phyloP scores from a whole-genome alignment of 805 yeast genomes.

The Tetrapisispora taiwanensis region DNA sequence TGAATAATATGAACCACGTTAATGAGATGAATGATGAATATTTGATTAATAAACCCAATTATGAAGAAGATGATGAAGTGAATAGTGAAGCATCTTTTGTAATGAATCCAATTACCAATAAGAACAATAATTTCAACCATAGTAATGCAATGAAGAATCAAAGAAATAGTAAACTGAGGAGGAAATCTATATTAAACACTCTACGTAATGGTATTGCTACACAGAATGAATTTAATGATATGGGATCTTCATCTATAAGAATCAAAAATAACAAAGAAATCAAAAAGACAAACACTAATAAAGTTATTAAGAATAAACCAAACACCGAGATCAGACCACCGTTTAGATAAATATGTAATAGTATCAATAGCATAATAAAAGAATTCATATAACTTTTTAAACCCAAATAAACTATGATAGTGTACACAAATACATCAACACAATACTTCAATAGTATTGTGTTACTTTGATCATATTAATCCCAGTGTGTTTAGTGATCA shows the following conservation, averaged over 20 bases:
- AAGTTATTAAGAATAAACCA: too few species aligned
- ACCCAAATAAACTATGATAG: too few species aligned
- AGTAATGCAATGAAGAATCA: too few species aligned
- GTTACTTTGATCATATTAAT: too few species aligned
- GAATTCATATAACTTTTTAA: too few species aligned
- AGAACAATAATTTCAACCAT: too few species aligned
- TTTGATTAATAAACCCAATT: background rate
- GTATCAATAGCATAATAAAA: too few species aligned
- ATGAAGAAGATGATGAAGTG: slow-evolving; percentile 18
- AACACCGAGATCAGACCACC: slow-evolving; percentile 1
- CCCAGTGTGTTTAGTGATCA: too few species aligned
- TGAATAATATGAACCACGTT: background rate
- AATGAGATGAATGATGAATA: background rate
- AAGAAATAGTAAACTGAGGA: slow-evolving; percentile 15
- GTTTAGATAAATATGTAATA: background rate
- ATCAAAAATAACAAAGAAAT: background rate
- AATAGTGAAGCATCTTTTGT: slow-evolving; percentile 29
- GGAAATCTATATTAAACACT: slow-evolving; percentile 27
- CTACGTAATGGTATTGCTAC: slow-evolving; percentile 22
- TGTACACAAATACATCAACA: too few species aligned
- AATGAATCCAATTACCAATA: slow-evolving; percentile 20
- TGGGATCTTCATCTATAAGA: background rate
- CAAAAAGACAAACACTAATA: too few species aligned
- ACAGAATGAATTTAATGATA: background rate
- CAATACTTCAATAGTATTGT: too few species aligned